Percentiles rank a stretch among this genome's conserved stretches.
phyloP scores from a whole-genome alignment of 345 rosid genomes.

The Eucalyptus tenuipes region DNA sequence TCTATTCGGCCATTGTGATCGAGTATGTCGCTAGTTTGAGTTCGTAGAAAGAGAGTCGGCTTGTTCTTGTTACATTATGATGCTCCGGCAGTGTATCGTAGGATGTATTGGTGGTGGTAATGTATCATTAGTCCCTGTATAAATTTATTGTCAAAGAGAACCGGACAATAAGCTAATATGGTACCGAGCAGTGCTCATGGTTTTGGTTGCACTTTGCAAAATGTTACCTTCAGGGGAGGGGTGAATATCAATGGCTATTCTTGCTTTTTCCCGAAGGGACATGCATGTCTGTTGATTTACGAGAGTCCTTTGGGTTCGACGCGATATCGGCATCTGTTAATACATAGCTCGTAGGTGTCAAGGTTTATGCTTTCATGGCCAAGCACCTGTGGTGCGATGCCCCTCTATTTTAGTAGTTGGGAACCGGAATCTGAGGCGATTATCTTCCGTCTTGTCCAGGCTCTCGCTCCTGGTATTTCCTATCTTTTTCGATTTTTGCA shows the following conservation, averaged over 20 bases:
- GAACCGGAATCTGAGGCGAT: not conserved
- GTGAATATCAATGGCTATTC: not conserved
- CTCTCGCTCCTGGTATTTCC: not conserved
- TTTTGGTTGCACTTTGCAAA: not conserved
- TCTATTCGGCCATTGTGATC: not conserved
- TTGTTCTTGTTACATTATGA: not conserved
- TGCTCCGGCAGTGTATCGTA: not conserved
- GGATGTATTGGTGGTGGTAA: not conserved
- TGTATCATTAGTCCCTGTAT: not conserved
- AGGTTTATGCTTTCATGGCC: not conserved
- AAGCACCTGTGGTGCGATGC: not conserved
- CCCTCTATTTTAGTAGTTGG: not conserved
- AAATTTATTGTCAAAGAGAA: not conserved
- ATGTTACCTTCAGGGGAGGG: not conserved
- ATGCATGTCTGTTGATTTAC: not conserved
- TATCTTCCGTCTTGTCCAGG: not conserved
- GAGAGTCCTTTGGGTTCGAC: not conserved
- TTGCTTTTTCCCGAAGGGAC: not conserved
- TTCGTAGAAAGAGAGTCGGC: not conserved
- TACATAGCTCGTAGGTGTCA: not conserved
- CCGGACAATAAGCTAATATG: not conserved
- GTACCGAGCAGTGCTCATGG: not conserved
- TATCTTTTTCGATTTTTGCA: not conserved
- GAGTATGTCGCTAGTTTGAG: not conserved
- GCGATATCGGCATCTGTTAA: not conserved